phyloP scores from a whole-genome alignment of 306 rosid genomes.

The Phaseolus lunatus region DNA sequence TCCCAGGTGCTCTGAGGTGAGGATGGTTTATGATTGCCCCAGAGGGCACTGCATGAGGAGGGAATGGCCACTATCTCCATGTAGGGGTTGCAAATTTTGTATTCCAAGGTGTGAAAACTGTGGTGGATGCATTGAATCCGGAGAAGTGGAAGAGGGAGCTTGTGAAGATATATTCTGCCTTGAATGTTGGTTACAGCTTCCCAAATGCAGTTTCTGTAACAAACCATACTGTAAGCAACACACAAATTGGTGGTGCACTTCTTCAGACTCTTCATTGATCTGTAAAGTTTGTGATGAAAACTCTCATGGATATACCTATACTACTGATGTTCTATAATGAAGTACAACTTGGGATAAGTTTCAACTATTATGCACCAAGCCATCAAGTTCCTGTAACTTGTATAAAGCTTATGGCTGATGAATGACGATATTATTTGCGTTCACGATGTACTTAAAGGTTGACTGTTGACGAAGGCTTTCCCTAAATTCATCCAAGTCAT shows the following conservation, averaged over 20 bases:
- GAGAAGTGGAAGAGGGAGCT: conserved; percentile 62
- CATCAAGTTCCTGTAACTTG: conserved; percentile 18
- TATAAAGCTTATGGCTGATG: not conserved
- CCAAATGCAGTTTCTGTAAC: conserved; percentile 83
- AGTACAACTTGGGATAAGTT: not conserved
- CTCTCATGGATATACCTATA: conserved; percentile 42
- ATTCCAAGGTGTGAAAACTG: conserved; percentile 84
- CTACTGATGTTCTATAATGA: conserved; percentile 46
- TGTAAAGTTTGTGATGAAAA: conserved; percentile 63
- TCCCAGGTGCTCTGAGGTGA: conserved; percentile 65
- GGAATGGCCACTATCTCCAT: conserved; percentile 38
- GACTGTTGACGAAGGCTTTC: conserved; percentile 1
- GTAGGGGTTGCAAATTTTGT: conserved; percentile 75
- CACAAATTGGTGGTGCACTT: conserved; percentile 40
- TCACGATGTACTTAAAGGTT: conserved; percentile 22
- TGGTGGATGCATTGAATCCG: conserved; percentile 59
- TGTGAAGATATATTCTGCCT: conserved; percentile 69
- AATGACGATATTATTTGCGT: conserved; percentile 18
- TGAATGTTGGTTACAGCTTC: conserved; percentile 77
- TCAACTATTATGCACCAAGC: not conserved
- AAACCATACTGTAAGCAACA: conserved; percentile 81
- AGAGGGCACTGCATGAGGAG: conserved; percentile 57
- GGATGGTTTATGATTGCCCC: conserved; percentile 73
- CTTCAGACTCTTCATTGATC: conserved; percentile 54
- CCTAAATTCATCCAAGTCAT: not conserved